Percentiles rank a stretch among this genome's conserved stretches.
These are phyloP conservation scores for Trametes coccinea DNA, from an alignment of 768 basidiomycete species.

Conservation along the genomic window DNA sequence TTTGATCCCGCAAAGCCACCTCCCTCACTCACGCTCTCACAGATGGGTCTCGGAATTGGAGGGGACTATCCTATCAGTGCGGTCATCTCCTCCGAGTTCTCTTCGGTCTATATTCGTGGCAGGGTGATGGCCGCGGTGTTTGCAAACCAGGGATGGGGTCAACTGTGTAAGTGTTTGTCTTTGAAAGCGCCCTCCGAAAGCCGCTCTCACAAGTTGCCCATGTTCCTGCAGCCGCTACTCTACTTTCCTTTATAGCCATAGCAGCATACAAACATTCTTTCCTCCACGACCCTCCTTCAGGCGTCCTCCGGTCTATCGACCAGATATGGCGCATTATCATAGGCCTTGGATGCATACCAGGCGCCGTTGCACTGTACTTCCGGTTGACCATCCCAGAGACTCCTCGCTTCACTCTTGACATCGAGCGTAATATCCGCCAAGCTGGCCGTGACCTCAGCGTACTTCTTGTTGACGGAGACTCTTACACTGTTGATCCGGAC, in stretches of 20 bases:
- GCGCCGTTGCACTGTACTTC: conserved; percentile 46
- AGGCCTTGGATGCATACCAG: conserved; percentile 49
- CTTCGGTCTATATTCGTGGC: conserved; percentile 46
- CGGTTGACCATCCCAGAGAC: conserved; percentile 51
- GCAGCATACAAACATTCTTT: conserved; percentile 67
- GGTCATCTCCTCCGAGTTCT: conserved; percentile 51
- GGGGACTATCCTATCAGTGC: conserved; percentile 50
- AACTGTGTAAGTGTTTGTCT: conserved; percentile 30
- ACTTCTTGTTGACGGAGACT: conserved; percentile 40
- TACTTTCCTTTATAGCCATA: conserved; percentile 69
- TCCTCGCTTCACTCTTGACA: conserved; percentile 51
- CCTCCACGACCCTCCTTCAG: conserved; percentile 44
- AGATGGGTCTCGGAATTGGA: conserved; percentile 44
- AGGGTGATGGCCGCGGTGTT: conserved; percentile 53
- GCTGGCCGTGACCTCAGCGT: conserved; percentile 44
- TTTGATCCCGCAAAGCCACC: neutral
- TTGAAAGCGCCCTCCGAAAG: neutral
- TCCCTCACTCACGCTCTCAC: neutral
- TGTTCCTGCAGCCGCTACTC: conserved; percentile 55
- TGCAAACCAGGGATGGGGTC: conserved; percentile 47
- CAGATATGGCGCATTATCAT: conserved; percentile 48
- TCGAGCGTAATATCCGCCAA: conserved; percentile 48
- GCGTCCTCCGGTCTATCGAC: conserved; percentile 56
- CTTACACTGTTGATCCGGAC: conserved; percentile 52
- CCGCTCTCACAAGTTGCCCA: neutral